Conservation (phyloP, 78 protist genomes). For the Cavenderia fasciculata region DNA sequence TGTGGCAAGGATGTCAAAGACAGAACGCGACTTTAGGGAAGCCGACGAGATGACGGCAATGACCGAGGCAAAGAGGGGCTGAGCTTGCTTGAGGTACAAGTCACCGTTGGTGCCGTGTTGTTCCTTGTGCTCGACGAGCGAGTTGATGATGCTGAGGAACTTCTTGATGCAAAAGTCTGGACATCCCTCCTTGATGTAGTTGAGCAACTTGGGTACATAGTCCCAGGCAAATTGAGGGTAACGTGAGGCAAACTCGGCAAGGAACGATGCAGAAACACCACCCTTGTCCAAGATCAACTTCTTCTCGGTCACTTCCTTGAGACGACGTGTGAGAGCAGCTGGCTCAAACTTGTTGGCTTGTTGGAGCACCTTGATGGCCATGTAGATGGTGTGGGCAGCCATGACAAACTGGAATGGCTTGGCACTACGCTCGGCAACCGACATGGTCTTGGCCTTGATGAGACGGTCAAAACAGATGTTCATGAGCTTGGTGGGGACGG, state of each 20-base stretch:
- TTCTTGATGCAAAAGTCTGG: slow-evolving; percentile 24
- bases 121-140: slow-evolving; percentile 2
- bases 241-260: slow-evolving; percentile 40
- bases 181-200: not conserved
- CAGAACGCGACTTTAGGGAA: too few relatives aligned
- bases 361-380: slow-evolving; percentile 12
- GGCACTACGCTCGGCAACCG: slow-evolving; percentile 4
- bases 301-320: not conserved
- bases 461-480: slow-evolving; percentile 17
- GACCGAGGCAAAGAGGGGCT: too few relatives aligned
- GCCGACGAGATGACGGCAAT: too few relatives aligned
- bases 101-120: not conserved
- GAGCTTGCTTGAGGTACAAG: not conserved
- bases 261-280: slow-evolving; percentile 28
- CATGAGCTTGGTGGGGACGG: not conserved
- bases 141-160: slow-evolving; percentile 17
- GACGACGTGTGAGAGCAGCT: not conserved
- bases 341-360: not conserved
- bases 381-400: slow-evolving; percentile 51
- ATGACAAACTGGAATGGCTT: slow-evolving; percentile 40
- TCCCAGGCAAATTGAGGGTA: slow-evolving; percentile 27
- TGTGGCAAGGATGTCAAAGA: not conserved
- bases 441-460: not conserved
- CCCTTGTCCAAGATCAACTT: not conserved
- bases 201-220: slow-evolving; percentile 7